These are phyloP conservation scores for Penicillium sp. DNA, from an alignment of 2,329 filamentous ascomycete species.

Conservation along the genomic window DNA sequence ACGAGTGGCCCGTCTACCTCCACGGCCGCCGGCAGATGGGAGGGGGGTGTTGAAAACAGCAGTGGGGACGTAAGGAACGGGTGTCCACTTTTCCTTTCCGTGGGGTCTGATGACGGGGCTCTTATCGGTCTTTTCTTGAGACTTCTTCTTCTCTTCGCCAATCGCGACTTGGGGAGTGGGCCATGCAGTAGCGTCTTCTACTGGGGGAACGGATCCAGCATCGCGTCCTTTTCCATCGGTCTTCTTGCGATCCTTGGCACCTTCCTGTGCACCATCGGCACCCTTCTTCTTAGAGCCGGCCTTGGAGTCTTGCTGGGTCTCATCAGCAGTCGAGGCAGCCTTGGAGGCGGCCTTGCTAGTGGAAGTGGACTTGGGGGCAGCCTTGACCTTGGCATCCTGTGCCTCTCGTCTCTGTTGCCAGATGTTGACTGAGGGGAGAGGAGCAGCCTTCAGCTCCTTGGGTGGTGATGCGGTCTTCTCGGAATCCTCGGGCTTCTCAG, in stretches of 20 bases:
- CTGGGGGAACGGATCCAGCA: conserved; percentile 55
- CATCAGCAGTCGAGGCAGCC: conserved; percentile 28
- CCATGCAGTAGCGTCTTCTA: conserved; percentile 78
- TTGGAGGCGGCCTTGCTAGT: conserved; percentile 23
- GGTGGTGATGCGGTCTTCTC: conserved; percentile 56
- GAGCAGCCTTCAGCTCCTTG: conserved; percentile 71
- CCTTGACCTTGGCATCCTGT: conserved; percentile 51
- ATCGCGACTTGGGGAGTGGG: conserved; percentile 81
- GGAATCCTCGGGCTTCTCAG: conserved; percentile 43
- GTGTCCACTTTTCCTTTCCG: conserved; percentile 80
- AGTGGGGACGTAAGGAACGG: conserved; percentile 76
- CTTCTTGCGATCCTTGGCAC: conserved; percentile 36
- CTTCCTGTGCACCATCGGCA: conserved; percentile 23
- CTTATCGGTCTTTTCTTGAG: conserved; percentile 63
- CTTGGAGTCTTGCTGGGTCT: conserved; percentile 43
- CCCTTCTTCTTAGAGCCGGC: conserved; percentile 41
- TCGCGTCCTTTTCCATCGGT: conserved; percentile 42
- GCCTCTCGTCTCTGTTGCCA: conserved; percentile 79
- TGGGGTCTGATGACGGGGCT: conserved; percentile 54
- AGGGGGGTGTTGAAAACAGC: conserved; percentile 85
- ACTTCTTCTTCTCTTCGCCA: conserved; percentile 73
- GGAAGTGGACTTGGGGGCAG: conserved; percentile 26
- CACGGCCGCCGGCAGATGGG: conserved; percentile 42
- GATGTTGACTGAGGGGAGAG: conserved; percentile 78
- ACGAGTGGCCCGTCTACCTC: conserved; percentile 56